Evolutionary conservation across 768 basidiomycete genomes (phyloP).

Genomic region (Boletus vinaceobasis): DNA sequence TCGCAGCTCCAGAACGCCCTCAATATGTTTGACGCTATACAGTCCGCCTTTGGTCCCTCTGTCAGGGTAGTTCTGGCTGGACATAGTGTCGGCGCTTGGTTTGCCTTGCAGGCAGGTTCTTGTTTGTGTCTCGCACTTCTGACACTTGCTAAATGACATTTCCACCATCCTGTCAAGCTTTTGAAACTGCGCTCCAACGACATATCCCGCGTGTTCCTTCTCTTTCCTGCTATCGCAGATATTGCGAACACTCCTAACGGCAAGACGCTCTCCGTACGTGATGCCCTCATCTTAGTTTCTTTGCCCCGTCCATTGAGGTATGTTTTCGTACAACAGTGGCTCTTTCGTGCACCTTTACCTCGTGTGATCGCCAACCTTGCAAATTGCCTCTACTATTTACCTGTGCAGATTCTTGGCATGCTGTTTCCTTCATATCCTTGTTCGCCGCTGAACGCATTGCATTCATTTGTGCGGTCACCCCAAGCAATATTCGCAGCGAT

Average conservation of each 20-base stretch:
- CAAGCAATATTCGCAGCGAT: slow-evolving; percentile 50
- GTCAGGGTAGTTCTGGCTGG: slow-evolving; percentile 49
- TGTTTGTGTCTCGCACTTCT: neutral
- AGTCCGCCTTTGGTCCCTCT: slow-evolving; percentile 27
- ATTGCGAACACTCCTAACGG: slow-evolving; percentile 69
- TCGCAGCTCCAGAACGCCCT: slow-evolving; percentile 55
- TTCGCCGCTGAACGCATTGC: slow-evolving; percentile 44
- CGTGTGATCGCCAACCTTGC: slow-evolving; percentile 45
- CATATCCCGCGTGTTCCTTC: slow-evolving; percentile 48
- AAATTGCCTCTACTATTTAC: slow-evolving; percentile 33
- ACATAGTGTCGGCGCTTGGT: slow-evolving; percentile 75
- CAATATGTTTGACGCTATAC: slow-evolving; percentile 49
- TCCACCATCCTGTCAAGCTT: slow-evolving; percentile 34
- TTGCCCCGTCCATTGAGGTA: neutral
- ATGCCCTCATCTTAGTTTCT: neutral
- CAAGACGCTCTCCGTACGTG: slow-evolving; percentile 50
- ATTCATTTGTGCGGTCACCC: slow-evolving; percentile 49
- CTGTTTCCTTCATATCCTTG: slow-evolving; percentile 52
- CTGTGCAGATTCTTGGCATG: slow-evolving; percentile 42
- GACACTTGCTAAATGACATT: neutral
- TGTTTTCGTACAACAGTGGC: slow-evolving; percentile 32
- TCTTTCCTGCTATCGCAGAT: slow-evolving; percentile 69
- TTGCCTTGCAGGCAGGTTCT: slow-evolving; percentile 51
- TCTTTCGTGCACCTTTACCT: slow-evolving; percentile 47
- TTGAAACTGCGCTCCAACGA: slow-evolving; percentile 42